Evolutionary conservation across 176 grass and related monocot species (phyloP), one percentile per base, ranked within the genome.

Genomic region (Pontederia crassipes): DNA sequence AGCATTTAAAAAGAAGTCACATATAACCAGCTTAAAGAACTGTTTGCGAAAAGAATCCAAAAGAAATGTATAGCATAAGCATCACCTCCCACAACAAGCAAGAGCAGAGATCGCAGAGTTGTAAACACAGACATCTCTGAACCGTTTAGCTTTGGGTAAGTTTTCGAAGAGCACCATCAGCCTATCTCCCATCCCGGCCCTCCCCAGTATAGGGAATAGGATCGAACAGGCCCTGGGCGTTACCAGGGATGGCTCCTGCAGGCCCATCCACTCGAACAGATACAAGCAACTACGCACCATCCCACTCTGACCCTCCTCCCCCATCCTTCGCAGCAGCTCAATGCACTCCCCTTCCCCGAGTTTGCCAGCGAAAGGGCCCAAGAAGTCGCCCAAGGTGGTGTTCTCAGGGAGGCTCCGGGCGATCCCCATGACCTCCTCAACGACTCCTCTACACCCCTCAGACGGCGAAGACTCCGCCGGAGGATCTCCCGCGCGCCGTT

Each of bases 221-320:
- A 82, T 40, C 3, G 68, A 71, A 29, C 32, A 73, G 8, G 45
- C 48, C 49, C 56, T 67, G 7, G 74, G 68, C 27, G 74, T 77
- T 16, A 77, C 55, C 17, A 77, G 51, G 17, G 70, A 63, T 14
- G 74, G 80, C 10, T 82, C 80, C 49, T 77, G 73, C 64, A 61
- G 13, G 48, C 46, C 11, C 80, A 82, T 82, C 80, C 80, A 82
- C 28, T 82, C 55, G 8, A 77, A 56, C 32, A 82, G 58, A 20
- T 73, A 49, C 56, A 82, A 20, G 28, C 73, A 77, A 29, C 57
- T 62, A 53, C 48, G 55, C 17, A 67, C 45, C 54, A 82, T 61
- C 35, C 80, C 80, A 20, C 77, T 74, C 53, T 73, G 55, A 35
- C 80, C 80, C 48, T 82, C 80, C 53, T 73, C 62, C 11, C 55